Conservation (phyloP, 805 yeast genomes). For the Yarrowia porcina region DNA sequence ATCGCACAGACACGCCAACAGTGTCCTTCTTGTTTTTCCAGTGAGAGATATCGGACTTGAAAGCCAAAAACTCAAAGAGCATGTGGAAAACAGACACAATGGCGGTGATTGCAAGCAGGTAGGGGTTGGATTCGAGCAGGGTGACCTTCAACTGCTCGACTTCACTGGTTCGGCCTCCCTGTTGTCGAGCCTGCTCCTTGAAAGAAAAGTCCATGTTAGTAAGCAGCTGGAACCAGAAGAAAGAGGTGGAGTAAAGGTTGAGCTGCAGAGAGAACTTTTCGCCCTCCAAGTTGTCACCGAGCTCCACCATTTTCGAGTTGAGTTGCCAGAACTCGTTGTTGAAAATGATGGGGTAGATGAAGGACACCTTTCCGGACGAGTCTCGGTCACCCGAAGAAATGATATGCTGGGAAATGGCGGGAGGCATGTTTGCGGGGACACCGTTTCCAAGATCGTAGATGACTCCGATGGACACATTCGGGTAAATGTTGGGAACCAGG, state of each 20-base stretch:
- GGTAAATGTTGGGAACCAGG: constrained; percentile 41
- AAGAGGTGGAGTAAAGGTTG: constrained; percentile 34
- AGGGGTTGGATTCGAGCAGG: constrained; percentile 42
- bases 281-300: constrained; percentile 30
- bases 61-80: constrained; percentile 43
- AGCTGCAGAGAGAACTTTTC: constrained; percentile 36
- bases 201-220: constrained; percentile 37
- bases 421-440: constrained; percentile 12
- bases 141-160: constrained; percentile 41
- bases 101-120: constrained; percentile 38
- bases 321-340: constrained; percentile 45
- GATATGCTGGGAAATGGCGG: constrained; percentile 24
- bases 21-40: constrained; percentile 44
- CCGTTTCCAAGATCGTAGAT: constrained; percentile 29
- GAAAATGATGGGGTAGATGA: constrained; percentile 41
- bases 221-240: constrained; percentile 39
- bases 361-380: constrained; percentile 31
- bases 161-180: constrained; percentile 38
- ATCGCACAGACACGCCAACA: constrained; percentile 43
- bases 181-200: constrained; percentile 35
- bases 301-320: constrained; percentile 38
- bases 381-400: background rate
- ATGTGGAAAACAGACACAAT: constrained; percentile 41
- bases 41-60: constrained; percentile 44
- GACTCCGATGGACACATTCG: constrained; percentile 39